Base-by-base conservation (phyloP, 2,329 filamentous ascomycete species). In the Cytospora leucostoma region DNA sequence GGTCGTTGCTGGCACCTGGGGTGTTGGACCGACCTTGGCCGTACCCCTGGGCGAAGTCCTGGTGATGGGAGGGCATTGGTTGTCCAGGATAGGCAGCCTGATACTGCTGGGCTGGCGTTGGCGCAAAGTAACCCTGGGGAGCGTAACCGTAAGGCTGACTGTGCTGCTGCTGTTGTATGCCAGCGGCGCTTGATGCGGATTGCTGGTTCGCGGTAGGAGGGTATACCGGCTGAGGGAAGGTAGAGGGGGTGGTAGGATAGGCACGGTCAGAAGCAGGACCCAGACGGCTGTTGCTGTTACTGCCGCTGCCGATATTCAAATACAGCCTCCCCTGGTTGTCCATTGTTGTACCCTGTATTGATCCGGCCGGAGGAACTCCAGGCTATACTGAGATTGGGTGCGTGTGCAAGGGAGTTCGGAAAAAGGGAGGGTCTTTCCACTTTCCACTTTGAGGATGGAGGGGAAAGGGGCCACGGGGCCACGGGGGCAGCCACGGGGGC, bases 231-330 rank as follows among this genome's bases (percentile, higher is more conserved):
- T 98, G 94, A 13, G 94, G 94, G 74, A 98, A 98, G 64, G 93
- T 97, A 68, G 94, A 97, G 59, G 94, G 94, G 11, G 94, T 97
- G 59, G 94, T 93, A 70, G 90, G 91, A 82, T 91, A 93, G 69
- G 87, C 82, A 74, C 89, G 84, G 75, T 89, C 89, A 75, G 82
- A 83, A 71, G 76, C 71, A 62, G 85, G 77, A 66, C 82, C 80
- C 64, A 87, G 83, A 71, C 87, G 86, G 70, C 88, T 85, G 76
- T 86, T 87, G 74, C 84, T 84, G 76, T 84, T 88, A 76, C 86
- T 87, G 74, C 84, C 84, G 76, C 84, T 88, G 74, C 81, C 83
- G 70, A 88, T 85, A 76, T 89, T 89, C 73, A 91, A 82, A 73
- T 85, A 83, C 62, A 90, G 82, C 64, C 85, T 83, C 72, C 87